These are phyloP conservation scores for Penicillium hordei DNA, from an alignment of 2,329 filamentous ascomycete species.

Conservation along the genomic window DNA sequence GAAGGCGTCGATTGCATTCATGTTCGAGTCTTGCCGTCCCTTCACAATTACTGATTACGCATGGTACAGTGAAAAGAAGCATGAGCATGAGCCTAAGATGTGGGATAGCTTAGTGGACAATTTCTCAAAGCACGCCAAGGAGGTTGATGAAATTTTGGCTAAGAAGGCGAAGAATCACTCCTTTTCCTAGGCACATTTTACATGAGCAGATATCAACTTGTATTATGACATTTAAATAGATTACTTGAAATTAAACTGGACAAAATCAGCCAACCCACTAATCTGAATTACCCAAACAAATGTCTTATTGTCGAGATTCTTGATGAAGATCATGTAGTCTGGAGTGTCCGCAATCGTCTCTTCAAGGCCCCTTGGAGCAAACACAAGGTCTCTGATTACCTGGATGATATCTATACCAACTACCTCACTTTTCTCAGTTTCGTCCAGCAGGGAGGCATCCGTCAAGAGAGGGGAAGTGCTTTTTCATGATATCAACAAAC, in stretches of 20 bases:
- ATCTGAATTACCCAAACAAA: neutral
- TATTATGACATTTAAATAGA: neutral
- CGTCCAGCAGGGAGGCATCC: too few species aligned
- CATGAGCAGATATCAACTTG: neutral
- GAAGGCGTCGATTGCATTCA: slow-evolving; percentile 35
- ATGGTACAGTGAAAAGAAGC: slow-evolving; percentile 40
- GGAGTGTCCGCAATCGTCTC: too few species aligned
- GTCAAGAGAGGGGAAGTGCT: too few species aligned
- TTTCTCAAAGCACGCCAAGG: slow-evolving; percentile 49
- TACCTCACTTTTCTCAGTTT: too few species aligned
- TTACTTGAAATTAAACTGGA: neutral
- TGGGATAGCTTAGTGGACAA: slow-evolving; percentile 57
- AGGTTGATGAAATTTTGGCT: slow-evolving; percentile 48
- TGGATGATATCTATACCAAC: too few species aligned
- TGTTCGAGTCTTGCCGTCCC: slow-evolving; percentile 38
- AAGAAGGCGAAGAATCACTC: slow-evolving; percentile 27
- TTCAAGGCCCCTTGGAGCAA: too few species aligned
- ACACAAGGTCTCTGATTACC: too few species aligned
- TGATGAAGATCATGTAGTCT: neutral
- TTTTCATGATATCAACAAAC: too few species aligned
- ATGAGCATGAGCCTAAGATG: slow-evolving; percentile 53
- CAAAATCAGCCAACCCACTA: neutral
- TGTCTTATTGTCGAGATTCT: neutral
- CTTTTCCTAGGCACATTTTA: slow-evolving; percentile 10
- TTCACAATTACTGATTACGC: slow-evolving; percentile 40